Evolutionary conservation across 1,284 basidiomycete species (phyloP), one percentile per base, ranked within the genome.

Genomic region (Irpex sp.): DNA sequence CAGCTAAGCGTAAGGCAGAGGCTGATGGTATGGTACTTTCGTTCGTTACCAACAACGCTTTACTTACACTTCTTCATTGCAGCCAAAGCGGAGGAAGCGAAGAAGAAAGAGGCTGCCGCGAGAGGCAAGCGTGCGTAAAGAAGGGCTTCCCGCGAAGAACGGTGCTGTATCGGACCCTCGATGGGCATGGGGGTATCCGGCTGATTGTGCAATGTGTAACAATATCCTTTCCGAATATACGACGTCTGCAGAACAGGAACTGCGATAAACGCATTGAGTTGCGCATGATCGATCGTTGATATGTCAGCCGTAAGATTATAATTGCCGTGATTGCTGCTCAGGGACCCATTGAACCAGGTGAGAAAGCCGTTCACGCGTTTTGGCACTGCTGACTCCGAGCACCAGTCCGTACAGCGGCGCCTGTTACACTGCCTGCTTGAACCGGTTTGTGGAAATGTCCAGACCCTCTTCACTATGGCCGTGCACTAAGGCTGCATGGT

Each of bases 1-100:
- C 88, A 57, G 91, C 91, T 2, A 92, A 90, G 80, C 81, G 94
- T 62, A 87, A 92, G 77, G 93, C 93, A 1, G 94, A 96, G 73
- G 82, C 87, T 11, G 93, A 93, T 71, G 92, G 91, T 91, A 59
- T 36, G 80, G 72, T 5, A 21, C 4, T 56, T 40, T 36, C 54
- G 15, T 5, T 13, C 59, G 47, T 40, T 1, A 5, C 19, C n/a
- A 19, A 55, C n/a, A 21, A 7, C 56, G 47, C 54, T 26, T 40
- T n/a, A 55, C 49, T 40, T 19, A 17, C 66, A 59, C 62, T 47
- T 57, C 9, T 57, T 13, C 40, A 19, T 54, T 36, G 38, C 26
- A 85, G 83, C 78, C 55, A 83, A 79, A 68, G 72, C 76, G 6
- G 77, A 79, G 13, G 82, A 82, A 60, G 76, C 77, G 6, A 82